Percentiles rank a stretch among this genome's conserved stretches.
phyloP scores from a whole-genome alignment of 108 stramenopile species.

The Cyclotella cryptica region DNA sequence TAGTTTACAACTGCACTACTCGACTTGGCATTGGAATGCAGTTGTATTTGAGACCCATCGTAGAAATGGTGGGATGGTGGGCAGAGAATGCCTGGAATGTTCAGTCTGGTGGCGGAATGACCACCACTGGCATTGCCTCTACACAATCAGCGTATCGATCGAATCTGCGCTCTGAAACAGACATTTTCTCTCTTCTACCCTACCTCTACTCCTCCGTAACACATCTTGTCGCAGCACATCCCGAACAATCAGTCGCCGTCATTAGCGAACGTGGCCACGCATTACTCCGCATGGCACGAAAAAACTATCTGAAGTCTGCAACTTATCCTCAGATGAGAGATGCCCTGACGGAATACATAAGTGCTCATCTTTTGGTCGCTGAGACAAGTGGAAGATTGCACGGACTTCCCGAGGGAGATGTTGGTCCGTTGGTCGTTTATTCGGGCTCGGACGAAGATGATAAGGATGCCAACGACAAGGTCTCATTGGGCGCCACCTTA shows the following conservation, averaged over 20 bases:
- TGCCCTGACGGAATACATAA: conserved; percentile 63
- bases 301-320: conserved; percentile 40
- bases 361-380: conserved; percentile 67
- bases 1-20: conserved; percentile 39
- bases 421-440: conserved; percentile 35
- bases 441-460: conserved; percentile 2
- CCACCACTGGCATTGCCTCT: conserved; percentile 13
- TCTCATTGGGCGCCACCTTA: conserved; percentile 15
- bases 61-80: conserved; percentile 62
- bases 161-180: conserved; percentile 25
- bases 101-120: conserved; percentile 18
- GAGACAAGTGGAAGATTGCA: conserved; percentile 52
- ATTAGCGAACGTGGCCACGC: conserved; percentile 44
- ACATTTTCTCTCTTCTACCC: conserved; percentile 40
- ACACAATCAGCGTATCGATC: conserved; percentile 4
- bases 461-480: background rate
- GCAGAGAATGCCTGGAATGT: conserved; percentile 46
- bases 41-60: conserved; percentile 52
- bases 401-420: conserved; percentile 45
- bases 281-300: conserved; percentile 61
- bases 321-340: conserved; percentile 42
- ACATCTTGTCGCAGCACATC: conserved; percentile 48
- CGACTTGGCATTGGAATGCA: conserved; percentile 68
- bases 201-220: conserved; percentile 56
- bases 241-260: conserved; percentile 48